Percentiles rank a stretch among this genome's conserved stretches.
phyloP scores from a whole-genome alignment of 257 asterid species.

The Paraleonurus japonicus region DNA sequence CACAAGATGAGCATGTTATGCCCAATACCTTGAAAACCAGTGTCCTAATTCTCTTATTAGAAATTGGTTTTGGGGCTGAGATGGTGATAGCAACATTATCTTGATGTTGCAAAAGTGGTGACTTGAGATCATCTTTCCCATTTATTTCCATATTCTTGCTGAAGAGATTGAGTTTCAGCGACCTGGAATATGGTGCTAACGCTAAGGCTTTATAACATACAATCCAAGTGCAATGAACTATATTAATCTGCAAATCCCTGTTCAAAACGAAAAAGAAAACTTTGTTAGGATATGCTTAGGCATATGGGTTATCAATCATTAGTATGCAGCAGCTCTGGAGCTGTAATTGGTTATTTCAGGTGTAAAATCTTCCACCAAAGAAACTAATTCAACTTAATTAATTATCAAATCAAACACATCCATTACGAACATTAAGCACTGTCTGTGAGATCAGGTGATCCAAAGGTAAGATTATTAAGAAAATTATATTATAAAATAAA shows the following conservation, averaged over 20 bases:
- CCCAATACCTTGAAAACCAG: conserved; percentile 78
- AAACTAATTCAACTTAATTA: background rate
- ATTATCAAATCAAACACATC: conserved; percentile 1
- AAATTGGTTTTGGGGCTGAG: conserved; percentile 24
- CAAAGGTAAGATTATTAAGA: background rate
- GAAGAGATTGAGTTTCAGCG: conserved; percentile 17
- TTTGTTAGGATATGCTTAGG: background rate
- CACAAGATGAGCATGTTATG: conserved; percentile 88
- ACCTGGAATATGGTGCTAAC: conserved; percentile 13
- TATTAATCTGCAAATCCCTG: conserved; percentile 11
- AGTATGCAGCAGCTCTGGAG: background rate
- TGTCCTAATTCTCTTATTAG: conserved; percentile 58
- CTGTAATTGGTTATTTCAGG: background rate
- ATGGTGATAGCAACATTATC: conserved; percentile 49
- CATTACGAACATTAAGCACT: background rate
- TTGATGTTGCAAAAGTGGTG: conserved; percentile 63
- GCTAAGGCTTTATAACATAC: background rate
- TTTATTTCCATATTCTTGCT: conserved; percentile 52
- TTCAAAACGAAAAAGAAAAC: conserved; percentile 1
- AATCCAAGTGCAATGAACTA: background rate
- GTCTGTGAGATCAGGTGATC: background rate
- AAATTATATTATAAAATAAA: background rate
- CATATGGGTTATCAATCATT: background rate
- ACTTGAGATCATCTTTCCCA: conserved; percentile 59
- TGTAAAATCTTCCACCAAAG: background rate